Evolutionary conservation across 2,329 filamentous ascomycete genomes (phyloP).

Genomic region (Aspergillus cejpii): DNA sequence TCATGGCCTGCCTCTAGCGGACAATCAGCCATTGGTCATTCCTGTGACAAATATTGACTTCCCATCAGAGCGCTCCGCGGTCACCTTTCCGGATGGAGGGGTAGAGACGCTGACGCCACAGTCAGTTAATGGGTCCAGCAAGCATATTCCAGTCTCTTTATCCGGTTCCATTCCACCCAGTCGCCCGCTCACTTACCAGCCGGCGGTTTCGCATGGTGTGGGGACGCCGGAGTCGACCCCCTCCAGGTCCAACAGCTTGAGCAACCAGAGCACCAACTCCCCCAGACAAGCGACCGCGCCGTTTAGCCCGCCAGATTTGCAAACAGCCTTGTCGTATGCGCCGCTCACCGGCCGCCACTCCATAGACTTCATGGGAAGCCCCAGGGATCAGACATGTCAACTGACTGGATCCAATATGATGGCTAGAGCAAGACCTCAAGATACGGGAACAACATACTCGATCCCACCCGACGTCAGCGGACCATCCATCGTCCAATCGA

Average conservation of each 20-base stretch:
- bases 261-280: slow-evolving; percentile 26
- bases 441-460: slow-evolving; percentile 13
- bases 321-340: slow-evolving; percentile 19
- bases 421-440: slow-evolving; percentile 12
- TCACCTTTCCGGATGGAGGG: slow-evolving; percentile 5
- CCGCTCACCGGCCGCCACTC: slow-evolving; percentile 9
- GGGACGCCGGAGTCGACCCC: slow-evolving; percentile 20
- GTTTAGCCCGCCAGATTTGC: slow-evolving; percentile 24
- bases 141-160: slow-evolving; percentile 22
- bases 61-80: slow-evolving; percentile 2
- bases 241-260: slow-evolving; percentile 23
- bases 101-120: slow-evolving; percentile 10
- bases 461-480: slow-evolving; percentile 17
- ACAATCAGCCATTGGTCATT: slow-evolving; percentile 4
- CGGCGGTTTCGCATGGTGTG: slow-evolving; percentile 20
- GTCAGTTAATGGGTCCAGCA: slow-evolving; percentile 4
- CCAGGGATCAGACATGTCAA: slow-evolving; percentile 14
- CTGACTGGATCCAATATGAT: slow-evolving; percentile 6
- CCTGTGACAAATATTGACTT: slow-evolving; percentile 8
- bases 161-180: slow-evolving; percentile 25
- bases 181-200: slow-evolving; percentile 21
- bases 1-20: slow-evolving; percentile 6
- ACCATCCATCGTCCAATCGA: slow-evolving; percentile 14
- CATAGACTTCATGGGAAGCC: slow-evolving; percentile 10
- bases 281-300: slow-evolving; percentile 20